Evolutionary conservation across 1,139 yeast genomes (phyloP).

Genomic region (Meyerozyma guilliermondii): DNA sequence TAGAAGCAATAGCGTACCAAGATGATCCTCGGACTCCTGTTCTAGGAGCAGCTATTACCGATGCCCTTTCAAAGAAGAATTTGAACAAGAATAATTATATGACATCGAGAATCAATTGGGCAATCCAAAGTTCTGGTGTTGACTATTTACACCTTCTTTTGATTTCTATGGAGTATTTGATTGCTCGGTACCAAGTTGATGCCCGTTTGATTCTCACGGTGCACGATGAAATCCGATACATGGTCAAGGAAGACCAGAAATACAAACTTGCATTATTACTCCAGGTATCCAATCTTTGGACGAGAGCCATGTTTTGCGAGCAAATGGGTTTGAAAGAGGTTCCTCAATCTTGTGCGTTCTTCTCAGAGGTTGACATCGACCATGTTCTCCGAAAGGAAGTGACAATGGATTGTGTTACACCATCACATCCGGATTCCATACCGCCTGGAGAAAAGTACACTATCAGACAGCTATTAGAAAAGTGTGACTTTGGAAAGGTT

Average conservation of each 20-base stretch:
- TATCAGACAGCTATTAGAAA: slow-evolving; percentile 48
- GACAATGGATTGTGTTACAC: slow-evolving; percentile 81
- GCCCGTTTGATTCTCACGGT: slow-evolving; percentile 85
- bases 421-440: slow-evolving; percentile 71
- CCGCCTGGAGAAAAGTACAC: slow-evolving; percentile 75
- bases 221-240: slow-evolving; percentile 89
- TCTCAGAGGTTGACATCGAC: slow-evolving; percentile 91
- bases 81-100: slow-evolving; percentile 63
- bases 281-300: slow-evolving; percentile 92
- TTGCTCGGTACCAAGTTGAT: slow-evolving; percentile 57
- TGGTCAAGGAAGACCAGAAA: slow-evolving; percentile 68
- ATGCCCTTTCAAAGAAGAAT: slow-evolving; percentile 66
- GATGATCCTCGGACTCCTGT: slow-evolving; percentile 88
- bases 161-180: slow-evolving; percentile 82
- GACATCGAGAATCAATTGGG: slow-evolving; percentile 95
- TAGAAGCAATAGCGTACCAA: slow-evolving; percentile 83
- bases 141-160: slow-evolving; percentile 86
- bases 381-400: slow-evolving; percentile 86
- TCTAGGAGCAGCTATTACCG: slow-evolving; percentile 88
- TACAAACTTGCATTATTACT: slow-evolving; percentile 75
- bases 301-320: slow-evolving; percentile 92
- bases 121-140: slow-evolving; percentile 96
- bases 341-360: slow-evolving; percentile 94
- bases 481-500: slow-evolving; percentile 17
- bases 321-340: slow-evolving; percentile 84